Evolutionary conservation across 2,329 filamentous ascomycete species (phyloP).

Genomic region (Onygena corvina): DNA sequence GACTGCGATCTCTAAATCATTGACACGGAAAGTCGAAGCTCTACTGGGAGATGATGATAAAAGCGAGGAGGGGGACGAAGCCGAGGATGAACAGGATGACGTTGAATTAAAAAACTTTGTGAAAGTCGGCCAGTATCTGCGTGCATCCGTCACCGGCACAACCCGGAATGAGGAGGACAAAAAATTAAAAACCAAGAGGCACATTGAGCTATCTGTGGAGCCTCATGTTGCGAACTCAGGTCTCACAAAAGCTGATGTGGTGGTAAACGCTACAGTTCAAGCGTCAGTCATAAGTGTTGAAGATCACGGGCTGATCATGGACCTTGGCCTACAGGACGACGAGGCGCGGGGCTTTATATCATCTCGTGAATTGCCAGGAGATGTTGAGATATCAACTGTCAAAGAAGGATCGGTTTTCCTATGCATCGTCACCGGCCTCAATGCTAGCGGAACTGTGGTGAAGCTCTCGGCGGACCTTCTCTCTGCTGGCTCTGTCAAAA

Average conservation of each 20-base stretch:
- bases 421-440: conserved; percentile 65
- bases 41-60: conserved; percentile 49
- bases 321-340: conserved; percentile 60
- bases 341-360: conserved; percentile 66
- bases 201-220: conserved; percentile 76
- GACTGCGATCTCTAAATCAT: conserved; percentile 72
- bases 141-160: conserved; percentile 70
- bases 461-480: conserved; percentile 68
- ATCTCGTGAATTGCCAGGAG: conserved; percentile 63
- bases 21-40: conserved; percentile 64
- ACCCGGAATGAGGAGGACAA: conserved; percentile 41
- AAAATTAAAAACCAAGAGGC: conserved; percentile 57
- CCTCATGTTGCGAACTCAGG: conserved; percentile 68
- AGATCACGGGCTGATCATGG: conserved; percentile 90
- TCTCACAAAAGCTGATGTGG: conserved; percentile 58
- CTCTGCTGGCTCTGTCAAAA: conserved; percentile 56
- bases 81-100: conserved; percentile 33
- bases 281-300: conserved; percentile 84
- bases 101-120: conserved; percentile 68
- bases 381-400: conserved; percentile 53
- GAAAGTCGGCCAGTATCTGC: conserved; percentile 71
- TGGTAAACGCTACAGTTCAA: conserved; percentile 67
- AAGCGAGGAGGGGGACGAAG: conserved; percentile 43
- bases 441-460: conserved; percentile 65
- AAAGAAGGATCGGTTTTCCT: conserved; percentile 76